A percentile compares a stretch with the other conserved stretches of the same genome.
Conservation (phyloP, 352 stramenopile genomes). For the Phytophthora cryptogea region DNA sequence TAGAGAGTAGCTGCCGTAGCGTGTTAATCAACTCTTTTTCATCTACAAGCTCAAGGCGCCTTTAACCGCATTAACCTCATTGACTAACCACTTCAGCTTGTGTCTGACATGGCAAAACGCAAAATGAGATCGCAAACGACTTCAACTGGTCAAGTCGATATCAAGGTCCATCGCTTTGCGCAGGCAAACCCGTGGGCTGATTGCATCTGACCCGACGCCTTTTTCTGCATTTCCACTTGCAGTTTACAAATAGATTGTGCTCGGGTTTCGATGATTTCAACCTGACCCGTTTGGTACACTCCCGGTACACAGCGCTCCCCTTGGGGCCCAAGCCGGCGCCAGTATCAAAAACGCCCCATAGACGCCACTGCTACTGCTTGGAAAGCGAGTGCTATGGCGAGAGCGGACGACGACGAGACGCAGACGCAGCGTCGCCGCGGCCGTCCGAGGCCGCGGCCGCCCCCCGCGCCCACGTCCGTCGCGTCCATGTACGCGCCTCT, state of each 20-base stretch:
- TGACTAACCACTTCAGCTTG: too few relatives aligned
- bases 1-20: too few relatives aligned
- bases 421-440: conserved; percentile 32
- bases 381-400: conserved; percentile 28
- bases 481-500: conserved; percentile 27
- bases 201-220: neutral
- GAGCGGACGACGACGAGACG: conserved; percentile 45
- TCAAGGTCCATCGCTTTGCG: neutral
- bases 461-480: conserved; percentile 23
- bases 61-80: too few relatives aligned
- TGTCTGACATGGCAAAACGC: too few relatives aligned
- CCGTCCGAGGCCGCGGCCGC: conserved; percentile 29
- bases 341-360: conserved; percentile 42
- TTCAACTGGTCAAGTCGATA: neutral
- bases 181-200: neutral
- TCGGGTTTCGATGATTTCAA: neutral
- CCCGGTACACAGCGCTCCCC: neutral
- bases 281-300: neutral
- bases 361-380: neutral
- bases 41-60: too few relatives aligned
- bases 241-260: neutral
- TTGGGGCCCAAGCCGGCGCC: conserved; percentile 3
- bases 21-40: too few relatives aligned
- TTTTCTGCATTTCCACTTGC: neutral
- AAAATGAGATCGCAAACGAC: too few relatives aligned